These are phyloP conservation scores for Hamamelis virginiana DNA, from an alignment of 164 flowering plant genomes.

Conservation along the genomic window DNA sequence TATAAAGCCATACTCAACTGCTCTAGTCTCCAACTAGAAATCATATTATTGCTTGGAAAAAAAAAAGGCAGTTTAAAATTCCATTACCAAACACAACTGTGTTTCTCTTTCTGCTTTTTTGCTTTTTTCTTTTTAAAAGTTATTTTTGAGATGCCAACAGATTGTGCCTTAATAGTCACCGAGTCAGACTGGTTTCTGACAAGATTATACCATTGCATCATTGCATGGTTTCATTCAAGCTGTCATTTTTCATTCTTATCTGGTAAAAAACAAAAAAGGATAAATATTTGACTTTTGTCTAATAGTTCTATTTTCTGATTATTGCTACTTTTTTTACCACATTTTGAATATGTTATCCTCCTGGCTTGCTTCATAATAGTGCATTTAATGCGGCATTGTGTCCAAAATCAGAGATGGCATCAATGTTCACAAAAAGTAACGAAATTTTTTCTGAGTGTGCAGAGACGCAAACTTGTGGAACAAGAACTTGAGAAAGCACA, in stretches of 20 bases:
- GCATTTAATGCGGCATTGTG: not conserved
- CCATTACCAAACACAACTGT: not conserved
- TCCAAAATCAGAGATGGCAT: not conserved
- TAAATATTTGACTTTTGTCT: no score
- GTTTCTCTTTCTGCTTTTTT: not conserved
- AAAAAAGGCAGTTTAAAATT: not conserved
- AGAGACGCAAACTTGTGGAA: conserved; percentile 68
- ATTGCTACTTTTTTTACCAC: no score
- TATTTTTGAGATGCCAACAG: not conserved
- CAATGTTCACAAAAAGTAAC: not conserved
- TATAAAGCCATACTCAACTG: no score
- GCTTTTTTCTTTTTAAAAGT: not conserved
- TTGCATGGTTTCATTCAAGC: no score
- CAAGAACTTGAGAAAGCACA: conserved; percentile 73
- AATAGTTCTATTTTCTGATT: not conserved
- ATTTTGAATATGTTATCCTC: not conserved
- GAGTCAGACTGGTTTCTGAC: not conserved
- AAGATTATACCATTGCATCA: no score
- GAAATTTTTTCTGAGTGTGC: conserved; percentile 16
- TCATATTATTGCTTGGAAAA: no score
- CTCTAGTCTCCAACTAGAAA: no score
- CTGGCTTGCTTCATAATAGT: not conserved
- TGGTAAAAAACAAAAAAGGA: not conserved
- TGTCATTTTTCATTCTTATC: not conserved
- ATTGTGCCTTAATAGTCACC: not conserved